Evolutionary conservation across 768 basidiomycete genomes (phyloP), one percentile per base, ranked within the genome.

Genomic region (Trametes gibbosa): DNA sequence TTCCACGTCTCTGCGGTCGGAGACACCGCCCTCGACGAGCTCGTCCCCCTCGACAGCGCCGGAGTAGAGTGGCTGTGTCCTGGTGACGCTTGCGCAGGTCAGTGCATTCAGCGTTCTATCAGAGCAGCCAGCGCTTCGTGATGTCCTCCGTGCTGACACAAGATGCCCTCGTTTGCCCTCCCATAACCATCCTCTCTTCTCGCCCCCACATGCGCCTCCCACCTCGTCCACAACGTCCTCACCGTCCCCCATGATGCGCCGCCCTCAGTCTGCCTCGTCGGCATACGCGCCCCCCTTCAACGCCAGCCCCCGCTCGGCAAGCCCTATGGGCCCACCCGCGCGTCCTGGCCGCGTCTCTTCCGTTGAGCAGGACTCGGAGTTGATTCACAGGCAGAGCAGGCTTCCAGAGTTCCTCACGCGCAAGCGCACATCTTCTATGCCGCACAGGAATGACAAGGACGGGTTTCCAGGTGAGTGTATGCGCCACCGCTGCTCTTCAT

Each of bases 331-430:
- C 45, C 6, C 56, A 45, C 21, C 60, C 46, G 60, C 55, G 39
- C 61, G 56, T 23, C 51, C 60, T 14, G 23, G 27, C 46, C 56
- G 51, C 40, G 17, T 54, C 21, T 62, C 61, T 14, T 39, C 51
- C 23, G 23, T 47, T 2, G 51, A 47, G 50, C 54, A 61, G 45
- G 54, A 56, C 54, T 35, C 43, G 50, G 54, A 56, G n/a, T 53
- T 47, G 6, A 34, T 25, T 50, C 56, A 56, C 27, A 53, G 56
- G 46, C 52, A 53, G 21, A 62, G 61, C 56, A 62, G 42, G 45
- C 62, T 65, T 24, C 47, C 62, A 12, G 65, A 65, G 27, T 53
- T 65, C 17, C 60, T 65, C 46, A 58, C 61, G 29, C 64, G 64
- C 61, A 65, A 65, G 37, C 48, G 61, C 16, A 62, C 61, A 2